phyloP scores from a whole-genome alignment of 2,329 filamentous ascomycete genomes.

The Cryphonectria parasitica region DNA sequence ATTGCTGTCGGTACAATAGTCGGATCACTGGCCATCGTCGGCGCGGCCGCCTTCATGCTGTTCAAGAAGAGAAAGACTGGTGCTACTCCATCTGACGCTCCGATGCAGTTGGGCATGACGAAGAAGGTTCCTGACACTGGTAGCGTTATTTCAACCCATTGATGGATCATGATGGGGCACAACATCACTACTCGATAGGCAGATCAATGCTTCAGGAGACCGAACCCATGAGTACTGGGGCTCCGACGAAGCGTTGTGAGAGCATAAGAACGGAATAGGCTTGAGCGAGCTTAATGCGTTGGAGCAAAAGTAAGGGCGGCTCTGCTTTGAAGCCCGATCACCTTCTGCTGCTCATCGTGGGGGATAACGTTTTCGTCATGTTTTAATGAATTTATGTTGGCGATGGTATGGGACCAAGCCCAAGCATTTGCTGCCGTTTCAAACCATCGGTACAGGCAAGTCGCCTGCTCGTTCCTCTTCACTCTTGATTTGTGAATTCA shows the following conservation, averaged over 20 bases:
- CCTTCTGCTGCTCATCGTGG: background rate
- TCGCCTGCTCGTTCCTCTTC: background rate
- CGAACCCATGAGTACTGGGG: background rate
- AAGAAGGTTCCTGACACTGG: constrained; percentile 12
- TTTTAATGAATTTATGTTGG: constrained; percentile 1
- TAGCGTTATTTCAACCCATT: constrained; percentile 17
- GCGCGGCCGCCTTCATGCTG: constrained; percentile 36
- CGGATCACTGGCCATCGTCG: constrained; percentile 38
- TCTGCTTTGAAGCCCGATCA: background rate
- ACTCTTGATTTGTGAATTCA: background rate
- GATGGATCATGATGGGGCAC: background rate
- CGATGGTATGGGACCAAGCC: background rate
- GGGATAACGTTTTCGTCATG: constrained; percentile 1
- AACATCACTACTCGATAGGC: background rate
- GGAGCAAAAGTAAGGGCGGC: background rate
- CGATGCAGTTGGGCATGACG: background rate
- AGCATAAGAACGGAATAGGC: background rate
- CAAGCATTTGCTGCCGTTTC: background rate
- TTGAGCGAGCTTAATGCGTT: background rate
- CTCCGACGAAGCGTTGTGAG: background rate
- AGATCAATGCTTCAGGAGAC: background rate
- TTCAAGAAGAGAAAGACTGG: constrained; percentile 30
- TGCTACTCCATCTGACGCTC: background rate
- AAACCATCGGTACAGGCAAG: background rate
- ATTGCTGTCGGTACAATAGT: constrained; percentile 42